Conservation (phyloP, 75 land plant species). For the Ceratopteris richardii region DNA sequence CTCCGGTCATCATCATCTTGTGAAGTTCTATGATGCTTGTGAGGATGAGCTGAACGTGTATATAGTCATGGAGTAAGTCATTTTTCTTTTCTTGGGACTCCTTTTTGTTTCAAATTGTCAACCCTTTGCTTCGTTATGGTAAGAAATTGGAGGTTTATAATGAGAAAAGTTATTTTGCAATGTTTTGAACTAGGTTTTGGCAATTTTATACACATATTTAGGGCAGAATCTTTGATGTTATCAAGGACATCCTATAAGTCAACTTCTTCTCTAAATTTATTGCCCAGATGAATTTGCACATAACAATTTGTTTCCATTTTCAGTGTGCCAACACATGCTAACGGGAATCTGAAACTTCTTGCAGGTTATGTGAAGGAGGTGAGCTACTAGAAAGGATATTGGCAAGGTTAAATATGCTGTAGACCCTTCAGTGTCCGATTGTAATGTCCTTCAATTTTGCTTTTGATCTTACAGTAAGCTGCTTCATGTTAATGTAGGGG, state of each 20-base stretch:
- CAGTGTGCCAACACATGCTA: no score
- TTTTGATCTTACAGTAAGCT: not conserved
- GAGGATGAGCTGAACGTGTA: constrained; percentile 77
- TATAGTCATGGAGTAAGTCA: constrained; percentile 82
- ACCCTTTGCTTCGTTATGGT: not conserved
- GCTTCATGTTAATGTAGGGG: constrained; percentile 39
- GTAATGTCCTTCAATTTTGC: no score
- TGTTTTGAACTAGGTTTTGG: no score
- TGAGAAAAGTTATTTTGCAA: no score
- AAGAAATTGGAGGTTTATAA: constrained; percentile 4
- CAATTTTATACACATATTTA: no score
- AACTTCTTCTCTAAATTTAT: no score
- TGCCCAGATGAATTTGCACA: no score
- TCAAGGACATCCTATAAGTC: no score
- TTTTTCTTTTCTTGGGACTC: not conserved
- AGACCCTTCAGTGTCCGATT: no score
- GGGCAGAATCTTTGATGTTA: no score
- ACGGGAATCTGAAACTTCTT: no score
- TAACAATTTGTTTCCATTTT: no score
- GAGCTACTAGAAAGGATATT: constrained; percentile 80
- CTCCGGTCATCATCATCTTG: constrained; percentile 67
- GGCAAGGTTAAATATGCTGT: constrained; percentile 41
- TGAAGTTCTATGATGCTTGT: constrained; percentile 77
- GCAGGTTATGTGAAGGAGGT: constrained; percentile 89
- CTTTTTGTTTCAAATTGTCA: not conserved